Base-by-base conservation (phyloP, 164 flowering plant species). In the Malania oleifera region DNA sequence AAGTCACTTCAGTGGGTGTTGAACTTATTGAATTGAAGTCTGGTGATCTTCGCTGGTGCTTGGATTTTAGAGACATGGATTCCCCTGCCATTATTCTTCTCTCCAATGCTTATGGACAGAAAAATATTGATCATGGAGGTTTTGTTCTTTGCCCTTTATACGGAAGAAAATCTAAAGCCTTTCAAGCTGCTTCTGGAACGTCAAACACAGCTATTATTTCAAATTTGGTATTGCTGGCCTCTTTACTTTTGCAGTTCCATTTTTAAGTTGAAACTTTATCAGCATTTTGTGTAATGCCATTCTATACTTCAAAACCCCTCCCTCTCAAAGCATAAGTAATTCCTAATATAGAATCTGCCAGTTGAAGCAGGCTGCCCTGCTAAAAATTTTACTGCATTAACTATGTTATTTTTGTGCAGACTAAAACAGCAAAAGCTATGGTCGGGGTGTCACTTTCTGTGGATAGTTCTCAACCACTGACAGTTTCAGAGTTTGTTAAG, bases 1-100 rank as follows among this genome's bases (percentile, higher is more conserved):
- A 80, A 77, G 72, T 93, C 34, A 88, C 99, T 55, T 77, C 82
- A 60, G 73, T 82, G 53, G 99, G 99, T 61, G 82, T 93, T 67
- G 97, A 93, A 69, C 80, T 93, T 48, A 53, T 80, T 54, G 97
- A 88, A 14, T 61, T 73, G 49, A 84, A 81, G 68, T 77, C 87
- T 51, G 97, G 96, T 44, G 97, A 93, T 39, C 77, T 82, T 47
- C 86, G 85, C 26, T 93, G 99, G 99, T 85, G 95, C 72, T 79
- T 91, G 77, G 97, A 91, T 73, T 93, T 93, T 71, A 93, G 99
- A 81, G 99, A 93, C 63, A 88, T 93, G 97, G 79, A 71, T 69
- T 78, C 95, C 52, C 95, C 99, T 54, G 89, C 96, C 14, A 75
- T 93, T 57, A 58, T 88, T 60, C 68, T 85, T 58, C 80, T 93